Percentiles rank a stretch among this genome's conserved stretches.
These are phyloP conservation scores for Chaetomium sp. DNA, from an alignment of 2,329 filamentous ascomycete species.

Conservation along the genomic window DNA sequence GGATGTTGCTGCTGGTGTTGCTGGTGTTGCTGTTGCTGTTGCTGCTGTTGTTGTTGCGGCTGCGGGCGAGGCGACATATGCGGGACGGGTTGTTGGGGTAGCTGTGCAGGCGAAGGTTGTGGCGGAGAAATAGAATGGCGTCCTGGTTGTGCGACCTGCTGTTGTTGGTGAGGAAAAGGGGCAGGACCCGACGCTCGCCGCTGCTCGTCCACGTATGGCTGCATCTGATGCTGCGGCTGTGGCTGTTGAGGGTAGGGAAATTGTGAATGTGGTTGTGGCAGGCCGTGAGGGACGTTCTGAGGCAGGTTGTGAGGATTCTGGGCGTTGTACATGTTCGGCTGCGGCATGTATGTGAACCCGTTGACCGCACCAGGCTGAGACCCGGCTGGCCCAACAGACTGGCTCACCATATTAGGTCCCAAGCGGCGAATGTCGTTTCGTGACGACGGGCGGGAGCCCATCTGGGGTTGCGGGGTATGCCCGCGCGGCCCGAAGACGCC, in stretches of 20 bases:
- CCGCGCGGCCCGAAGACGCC: constrained; percentile 60
- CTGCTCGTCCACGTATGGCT: constrained; percentile 70
- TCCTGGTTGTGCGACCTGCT: constrained; percentile 40
- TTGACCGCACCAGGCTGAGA: constrained; percentile 52
- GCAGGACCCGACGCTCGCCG: constrained; percentile 67
- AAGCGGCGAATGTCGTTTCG: constrained; percentile 71
- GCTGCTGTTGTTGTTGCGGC: constrained; percentile 25
- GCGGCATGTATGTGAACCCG: constrained; percentile 77
- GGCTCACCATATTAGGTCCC: constrained; percentile 66
- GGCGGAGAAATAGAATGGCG: constrained; percentile 54
- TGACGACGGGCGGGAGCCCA: constrained; percentile 70
- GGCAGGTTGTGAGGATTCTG: constrained; percentile 42
- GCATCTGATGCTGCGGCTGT: constrained; percentile 44
- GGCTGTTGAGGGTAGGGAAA: constrained; percentile 32
- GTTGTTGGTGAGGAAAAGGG: constrained; percentile 52
- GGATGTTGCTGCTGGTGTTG: constrained; percentile 20
- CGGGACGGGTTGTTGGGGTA: constrained; percentile 48
- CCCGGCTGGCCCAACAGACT: constrained; percentile 53
- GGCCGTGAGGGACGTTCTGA: constrained; percentile 31
- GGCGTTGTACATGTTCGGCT: constrained; percentile 77
- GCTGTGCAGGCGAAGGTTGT: constrained; percentile 48
- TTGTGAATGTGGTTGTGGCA: constrained; percentile 35
- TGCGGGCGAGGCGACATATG: constrained; percentile 38
- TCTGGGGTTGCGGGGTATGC: constrained; percentile 74
- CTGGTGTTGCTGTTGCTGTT: constrained; percentile 28